phyloP scores from a whole-genome alignment of 2,329 filamentous ascomycete species.

The Cryphonectria carpinicola region DNA sequence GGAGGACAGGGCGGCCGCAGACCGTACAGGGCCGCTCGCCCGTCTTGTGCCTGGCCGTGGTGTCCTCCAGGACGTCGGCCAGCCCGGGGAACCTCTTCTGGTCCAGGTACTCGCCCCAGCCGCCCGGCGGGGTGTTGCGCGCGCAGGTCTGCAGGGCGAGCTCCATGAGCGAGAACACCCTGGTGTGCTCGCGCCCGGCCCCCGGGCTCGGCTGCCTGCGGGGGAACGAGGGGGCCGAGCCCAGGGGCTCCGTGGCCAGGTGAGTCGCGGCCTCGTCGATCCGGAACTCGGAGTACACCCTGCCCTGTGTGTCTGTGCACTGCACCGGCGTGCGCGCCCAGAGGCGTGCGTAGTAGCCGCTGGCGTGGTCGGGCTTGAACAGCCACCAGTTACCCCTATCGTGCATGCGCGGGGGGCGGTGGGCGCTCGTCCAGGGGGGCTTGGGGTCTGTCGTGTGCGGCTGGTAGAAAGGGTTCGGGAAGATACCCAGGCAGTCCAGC shows the following conservation, averaged over 20 bases:
- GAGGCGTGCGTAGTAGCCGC: conserved; percentile 15
- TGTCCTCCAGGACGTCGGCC: conserved; percentile 44
- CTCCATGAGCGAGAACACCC: conserved; percentile 56
- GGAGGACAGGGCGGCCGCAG: conserved; percentile 53
- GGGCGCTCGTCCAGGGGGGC: conserved; percentile 21
- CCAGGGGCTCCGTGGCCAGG: conserved; percentile 29
- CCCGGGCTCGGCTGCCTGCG: conserved; percentile 8
- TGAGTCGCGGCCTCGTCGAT: conserved; percentile 22
- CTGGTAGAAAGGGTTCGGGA: conserved; percentile 66
- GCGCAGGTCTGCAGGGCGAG: conserved; percentile 53
- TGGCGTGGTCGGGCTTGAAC: neutral
- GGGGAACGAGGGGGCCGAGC: neutral
- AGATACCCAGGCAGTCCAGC: conserved; percentile 57
- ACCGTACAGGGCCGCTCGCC: conserved; percentile 57
- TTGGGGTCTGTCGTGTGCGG: conserved; percentile 25
- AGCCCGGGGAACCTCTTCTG: conserved; percentile 46
- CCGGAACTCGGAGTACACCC: conserved; percentile 33
- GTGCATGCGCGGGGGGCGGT: conserved; percentile 10
- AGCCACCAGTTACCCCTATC: conserved; percentile 23
- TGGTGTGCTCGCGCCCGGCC: conserved; percentile 15
- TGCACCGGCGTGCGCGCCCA: conserved; percentile 33
- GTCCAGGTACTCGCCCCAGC: conserved; percentile 49
- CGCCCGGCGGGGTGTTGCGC: conserved; percentile 45
- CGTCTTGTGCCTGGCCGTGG: conserved; percentile 46
- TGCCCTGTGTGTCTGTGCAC: conserved; percentile 30